Evolutionary conservation across 2,329 filamentous ascomycete species (phyloP).

Genomic region (Aspergillus awamori): DNA sequence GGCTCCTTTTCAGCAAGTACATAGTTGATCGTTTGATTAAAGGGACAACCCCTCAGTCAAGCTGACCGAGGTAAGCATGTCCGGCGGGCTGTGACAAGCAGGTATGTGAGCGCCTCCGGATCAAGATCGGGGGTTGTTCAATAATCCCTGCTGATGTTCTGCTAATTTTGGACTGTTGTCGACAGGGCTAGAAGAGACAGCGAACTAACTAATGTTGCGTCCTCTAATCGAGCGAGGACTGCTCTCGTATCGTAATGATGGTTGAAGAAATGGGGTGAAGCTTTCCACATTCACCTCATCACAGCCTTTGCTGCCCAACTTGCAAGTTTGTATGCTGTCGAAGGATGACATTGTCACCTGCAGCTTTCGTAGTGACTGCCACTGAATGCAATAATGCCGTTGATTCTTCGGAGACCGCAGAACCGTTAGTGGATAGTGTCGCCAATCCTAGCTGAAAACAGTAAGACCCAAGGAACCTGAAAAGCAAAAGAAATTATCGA

Average conservation of each 20-base stretch:
- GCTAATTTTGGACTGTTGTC: not conserved
- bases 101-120: slow-evolving; percentile 7
- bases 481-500: slow-evolving; percentile 1
- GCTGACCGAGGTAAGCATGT: slow-evolving; percentile 4
- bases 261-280: not conserved
- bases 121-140: slow-evolving; percentile 1
- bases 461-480: slow-evolving; percentile 4
- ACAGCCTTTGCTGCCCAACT: not conserved
- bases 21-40: slow-evolving; percentile 14
- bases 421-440: slow-evolving; percentile 7
- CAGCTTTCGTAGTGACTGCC: slow-evolving; percentile 2
- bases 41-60: slow-evolving; percentile 5
- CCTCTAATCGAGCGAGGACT: not conserved
- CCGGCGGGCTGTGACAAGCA: slow-evolving; percentile 4
- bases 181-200: not conserved
- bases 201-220: too few relatives aligned
- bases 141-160: not conserved
- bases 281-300: not conserved
- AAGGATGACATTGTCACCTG: slow-evolving; percentile 7
- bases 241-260: not conserved
- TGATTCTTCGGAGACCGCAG: slow-evolving; percentile 7
- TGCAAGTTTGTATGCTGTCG: not conserved
- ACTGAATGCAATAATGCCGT: slow-evolving; percentile 17
- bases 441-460: slow-evolving; percentile 5
- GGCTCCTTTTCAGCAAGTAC: slow-evolving; percentile 5